These are phyloP conservation scores for Chaetomiaceae sp. DNA, from an alignment of 2,329 filamentous ascomycete species.

Conservation along the genomic window DNA sequence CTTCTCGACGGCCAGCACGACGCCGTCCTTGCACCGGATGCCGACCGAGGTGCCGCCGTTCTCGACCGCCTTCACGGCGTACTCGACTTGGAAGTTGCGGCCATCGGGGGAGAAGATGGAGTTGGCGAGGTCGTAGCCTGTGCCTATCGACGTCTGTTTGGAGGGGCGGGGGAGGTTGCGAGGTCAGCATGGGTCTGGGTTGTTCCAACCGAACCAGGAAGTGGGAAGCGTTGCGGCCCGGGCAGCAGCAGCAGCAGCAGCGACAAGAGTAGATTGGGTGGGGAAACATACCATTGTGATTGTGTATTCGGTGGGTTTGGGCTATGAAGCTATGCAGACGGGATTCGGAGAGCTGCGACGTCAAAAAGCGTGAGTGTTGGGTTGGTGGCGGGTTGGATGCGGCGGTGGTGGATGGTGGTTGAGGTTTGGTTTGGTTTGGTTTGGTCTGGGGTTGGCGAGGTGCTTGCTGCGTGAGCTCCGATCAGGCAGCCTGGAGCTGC, in stretches of 20 bases:
- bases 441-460: slow-evolving; percentile 14
- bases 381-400: slow-evolving; percentile 5
- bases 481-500: slow-evolving; percentile 44
- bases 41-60: slow-evolving; percentile 95
- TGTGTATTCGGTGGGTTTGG: slow-evolving; percentile 6
- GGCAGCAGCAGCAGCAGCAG: background rate
- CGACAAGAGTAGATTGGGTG: no score
- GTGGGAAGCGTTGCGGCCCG: background rate
- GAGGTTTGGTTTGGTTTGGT: background rate
- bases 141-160: slow-evolving; percentile 99
- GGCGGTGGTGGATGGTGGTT: slow-evolving; percentile 8
- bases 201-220: no score
- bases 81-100: slow-evolving; percentile 98
- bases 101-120: slow-evolving; percentile 99
- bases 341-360: background rate
- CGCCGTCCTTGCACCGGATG: slow-evolving; percentile 94
- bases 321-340: background rate
- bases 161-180: slow-evolving; percentile 18
- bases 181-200: slow-evolving; percentile 15
- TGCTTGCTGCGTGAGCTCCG: slow-evolving; percentile 21
- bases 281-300: slow-evolving; percentile 20
- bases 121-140: slow-evolving; percentile 98
- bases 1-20: slow-evolving; percentile 95
- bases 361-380: background rate
- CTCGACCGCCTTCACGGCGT: slow-evolving; percentile 97